Percentiles rank a stretch among this genome's conserved stretches.
Conservation (phyloP, 345 rosid species). For the Hibiscus syriacus region DNA sequence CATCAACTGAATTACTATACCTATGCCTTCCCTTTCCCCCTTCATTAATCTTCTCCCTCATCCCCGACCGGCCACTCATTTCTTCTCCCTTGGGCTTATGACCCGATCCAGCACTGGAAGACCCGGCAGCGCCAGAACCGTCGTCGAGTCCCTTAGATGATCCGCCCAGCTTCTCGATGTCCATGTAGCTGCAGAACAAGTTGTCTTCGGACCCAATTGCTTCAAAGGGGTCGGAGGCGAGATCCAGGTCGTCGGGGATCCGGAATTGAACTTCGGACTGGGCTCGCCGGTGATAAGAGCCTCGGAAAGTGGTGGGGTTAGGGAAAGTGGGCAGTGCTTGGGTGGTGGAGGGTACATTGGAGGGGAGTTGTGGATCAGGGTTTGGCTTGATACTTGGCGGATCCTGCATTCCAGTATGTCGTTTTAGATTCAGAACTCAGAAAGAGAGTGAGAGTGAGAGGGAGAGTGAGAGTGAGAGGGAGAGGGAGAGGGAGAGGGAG, state of each 20-base stretch:
- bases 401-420: slow-evolving; percentile 33
- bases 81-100: slow-evolving; percentile 25
- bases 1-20: slow-evolving; percentile 77
- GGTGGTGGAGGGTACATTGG: neutral
- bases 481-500: too few relatives aligned
- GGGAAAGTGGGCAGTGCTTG: too few relatives aligned
- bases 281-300: slow-evolving; percentile 64
- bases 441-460: slow-evolving; percentile 1
- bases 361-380: slow-evolving; percentile 4
- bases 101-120: slow-evolving; percentile 15
- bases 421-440: neutral
- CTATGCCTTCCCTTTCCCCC: slow-evolving; percentile 48
- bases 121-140: slow-evolving; percentile 24
- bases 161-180: slow-evolving; percentile 70
- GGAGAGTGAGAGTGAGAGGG: too few relatives aligned
- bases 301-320: slow-evolving; percentile 27
- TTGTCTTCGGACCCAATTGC: slow-evolving; percentile 77
- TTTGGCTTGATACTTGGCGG: slow-evolving; percentile 22
- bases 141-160: slow-evolving; percentile 24
- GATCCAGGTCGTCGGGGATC: slow-evolving; percentile 62
- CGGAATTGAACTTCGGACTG: slow-evolving; percentile 79
- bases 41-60: slow-evolving; percentile 7
- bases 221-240: slow-evolving; percentile 53
- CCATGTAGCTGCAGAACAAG: slow-evolving; percentile 73
- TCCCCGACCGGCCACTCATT: slow-evolving; percentile 16